Evolutionary conservation across 306 rosid genomes (phyloP).

Genomic region (Vigna unguiculata): DNA sequence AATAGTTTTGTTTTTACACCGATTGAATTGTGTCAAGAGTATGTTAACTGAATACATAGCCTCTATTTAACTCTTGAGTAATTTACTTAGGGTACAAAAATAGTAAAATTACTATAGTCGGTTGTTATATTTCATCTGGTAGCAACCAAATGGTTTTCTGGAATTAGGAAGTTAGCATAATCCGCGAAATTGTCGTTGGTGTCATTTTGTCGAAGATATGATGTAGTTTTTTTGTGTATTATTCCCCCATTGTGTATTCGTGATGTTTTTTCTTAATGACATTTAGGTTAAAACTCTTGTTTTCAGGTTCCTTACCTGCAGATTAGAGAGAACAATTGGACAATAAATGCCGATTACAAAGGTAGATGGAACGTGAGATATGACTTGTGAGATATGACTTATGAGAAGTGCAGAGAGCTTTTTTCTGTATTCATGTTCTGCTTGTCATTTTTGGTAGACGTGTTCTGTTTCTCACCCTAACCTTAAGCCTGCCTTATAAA

Average conservation of each 20-base stretch:
- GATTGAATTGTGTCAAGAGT: no score
- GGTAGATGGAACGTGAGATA: constrained; percentile 94
- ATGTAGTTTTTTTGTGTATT: constrained; percentile 9
- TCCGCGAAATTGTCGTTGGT: constrained; percentile 7
- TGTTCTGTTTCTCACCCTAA: constrained; percentile 40
- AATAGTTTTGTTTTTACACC: not conserved
- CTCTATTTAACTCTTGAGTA: not conserved
- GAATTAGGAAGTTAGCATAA: constrained; percentile 9
- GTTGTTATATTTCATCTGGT: constrained; percentile 22
- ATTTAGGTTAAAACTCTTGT: constrained; percentile 34
- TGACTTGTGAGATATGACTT: constrained; percentile 82
- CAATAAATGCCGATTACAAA: constrained; percentile 74
- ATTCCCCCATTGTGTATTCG: constrained; percentile 9
- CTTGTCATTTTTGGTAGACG: constrained; percentile 41
- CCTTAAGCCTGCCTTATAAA: constrained; percentile 11
- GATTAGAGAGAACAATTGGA: constrained; percentile 98
- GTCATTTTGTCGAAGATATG: constrained; percentile 20
- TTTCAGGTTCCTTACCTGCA: constrained; percentile 91
- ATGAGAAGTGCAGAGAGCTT: constrained; percentile 52
- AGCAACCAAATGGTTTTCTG: constrained; percentile 24
- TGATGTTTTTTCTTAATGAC: constrained; percentile 13
- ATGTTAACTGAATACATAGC: no score
- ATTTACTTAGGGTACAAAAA: not conserved
- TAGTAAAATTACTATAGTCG: not conserved
- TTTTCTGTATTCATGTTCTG: constrained; percentile 36